Conservation (phyloP, 257 asterid species). For the Leonotis leonurus region DNA sequence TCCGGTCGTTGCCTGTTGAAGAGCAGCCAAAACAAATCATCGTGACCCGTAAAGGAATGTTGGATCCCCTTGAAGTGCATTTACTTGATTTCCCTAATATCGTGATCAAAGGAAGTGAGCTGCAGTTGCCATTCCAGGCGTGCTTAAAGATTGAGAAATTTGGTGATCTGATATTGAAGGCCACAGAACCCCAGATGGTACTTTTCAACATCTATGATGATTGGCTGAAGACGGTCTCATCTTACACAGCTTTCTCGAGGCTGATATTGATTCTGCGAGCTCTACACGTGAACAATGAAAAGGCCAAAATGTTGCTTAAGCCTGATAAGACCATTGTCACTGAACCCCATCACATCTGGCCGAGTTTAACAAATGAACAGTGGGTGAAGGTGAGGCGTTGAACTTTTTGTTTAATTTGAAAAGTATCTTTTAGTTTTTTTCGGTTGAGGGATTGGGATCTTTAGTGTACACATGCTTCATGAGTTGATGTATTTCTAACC, state of each 20-base stretch:
- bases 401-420: too few species aligned
- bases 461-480: too few species aligned
- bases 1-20: constrained; percentile 92
- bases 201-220: constrained; percentile 95
- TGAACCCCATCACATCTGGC: constrained; percentile 98
- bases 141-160: constrained; percentile 98
- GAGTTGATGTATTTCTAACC: background rate
- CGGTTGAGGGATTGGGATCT: too few species aligned
- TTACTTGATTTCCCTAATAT: constrained; percentile 96
- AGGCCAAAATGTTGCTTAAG: constrained; percentile 96
- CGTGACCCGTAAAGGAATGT: constrained; percentile 99
- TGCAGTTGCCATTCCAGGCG: constrained; percentile 99
- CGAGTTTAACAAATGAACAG: constrained; percentile 86
- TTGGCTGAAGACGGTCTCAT: constrained; percentile 93
- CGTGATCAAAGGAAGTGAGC: constrained; percentile 98
- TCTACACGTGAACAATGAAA: constrained; percentile 88
- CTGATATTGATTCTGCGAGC: constrained; percentile 89
- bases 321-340: constrained; percentile 95
- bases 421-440: too few species aligned
- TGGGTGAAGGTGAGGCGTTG: constrained; percentile 79
- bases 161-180: constrained; percentile 94
- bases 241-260: constrained; percentile 97
- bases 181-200: constrained; percentile 99
- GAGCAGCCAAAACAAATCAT: constrained; percentile 97
- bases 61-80: constrained; percentile 98